Percentiles rank a stretch among this genome's conserved stretches.
Conservation (phyloP, 1,284 basidiomycete genomes). For the Bondarzewia mesenterica region DNA sequence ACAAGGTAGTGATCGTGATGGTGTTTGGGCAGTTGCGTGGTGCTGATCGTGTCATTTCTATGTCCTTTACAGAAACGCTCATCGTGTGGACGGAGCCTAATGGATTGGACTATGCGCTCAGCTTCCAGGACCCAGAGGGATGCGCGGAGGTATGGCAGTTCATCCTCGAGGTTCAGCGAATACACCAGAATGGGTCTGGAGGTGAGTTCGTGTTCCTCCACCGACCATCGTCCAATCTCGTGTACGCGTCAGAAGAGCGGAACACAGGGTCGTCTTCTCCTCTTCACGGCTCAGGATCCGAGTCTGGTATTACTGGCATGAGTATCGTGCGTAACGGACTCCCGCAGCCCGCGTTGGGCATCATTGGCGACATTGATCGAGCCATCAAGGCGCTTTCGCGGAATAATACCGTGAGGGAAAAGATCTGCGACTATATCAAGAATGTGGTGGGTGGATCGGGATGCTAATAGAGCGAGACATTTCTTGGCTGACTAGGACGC, state of each 20-base stretch:
- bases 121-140: constrained; percentile 94
- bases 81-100: constrained; percentile 99
- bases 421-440: constrained; percentile 77
- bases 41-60: neutral
- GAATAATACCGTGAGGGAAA: constrained; percentile 64
- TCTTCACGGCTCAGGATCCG: constrained; percentile 50
- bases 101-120: constrained; percentile 91
- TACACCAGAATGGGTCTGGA: constrained; percentile 52
- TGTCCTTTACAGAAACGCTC: constrained; percentile 90
- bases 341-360: constrained; percentile 62
- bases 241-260: too few relatives aligned
- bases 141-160: constrained; percentile 98
- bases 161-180: constrained; percentile 86
- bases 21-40: neutral
- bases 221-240: constrained; percentile 8
- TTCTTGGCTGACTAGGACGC: neutral
- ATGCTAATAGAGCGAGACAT: too few relatives aligned
- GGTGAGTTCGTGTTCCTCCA: constrained; percentile 31
- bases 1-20: constrained; percentile 69
- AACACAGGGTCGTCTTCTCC: constrained; percentile 28
- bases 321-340: constrained; percentile 63
- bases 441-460: constrained; percentile 65
- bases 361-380: constrained; percentile 69
- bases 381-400: constrained; percentile 66
- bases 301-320: constrained; percentile 55